These are phyloP conservation scores for Gomphus sp. DNA, from an alignment of 1,284 basidiomycete species.

Conservation along the genomic window DNA sequence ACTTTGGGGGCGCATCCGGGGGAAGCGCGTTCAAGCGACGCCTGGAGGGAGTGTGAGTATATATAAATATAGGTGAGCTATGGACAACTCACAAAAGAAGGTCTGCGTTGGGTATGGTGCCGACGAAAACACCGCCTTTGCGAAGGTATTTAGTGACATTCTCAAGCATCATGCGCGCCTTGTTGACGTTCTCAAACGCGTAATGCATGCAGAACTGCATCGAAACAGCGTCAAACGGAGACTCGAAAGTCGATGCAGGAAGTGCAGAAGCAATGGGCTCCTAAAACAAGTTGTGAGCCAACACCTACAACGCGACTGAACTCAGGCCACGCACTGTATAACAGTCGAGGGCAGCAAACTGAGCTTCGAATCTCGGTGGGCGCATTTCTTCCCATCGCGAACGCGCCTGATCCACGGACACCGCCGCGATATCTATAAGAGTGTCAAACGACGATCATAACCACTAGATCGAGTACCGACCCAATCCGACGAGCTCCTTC, in stretches of 20 bases:
- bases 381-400: slow-evolving; percentile 49
- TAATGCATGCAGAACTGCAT: slow-evolving; percentile 99
- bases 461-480: slow-evolving; percentile 37
- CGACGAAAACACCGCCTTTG: slow-evolving; percentile 83
- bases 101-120: slow-evolving; percentile 87
- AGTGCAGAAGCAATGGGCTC: slow-evolving; percentile 64
- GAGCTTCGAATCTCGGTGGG: slow-evolving; percentile 55
- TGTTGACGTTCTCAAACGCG: slow-evolving; percentile 84
- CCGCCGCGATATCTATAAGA: slow-evolving; percentile 76
- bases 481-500: slow-evolving; percentile 73
- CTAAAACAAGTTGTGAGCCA: slow-evolving; percentile 16
- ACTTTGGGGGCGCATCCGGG: slow-evolving; percentile 37
- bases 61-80: background rate
- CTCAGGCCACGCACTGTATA: slow-evolving; percentile 41
- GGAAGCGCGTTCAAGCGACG: slow-evolving; percentile 62
- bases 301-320: background rate
- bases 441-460: background rate
- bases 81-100: slow-evolving; percentile 57
- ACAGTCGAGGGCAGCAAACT: slow-evolving; percentile 86
- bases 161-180: slow-evolving; percentile 86
- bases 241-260: slow-evolving; percentile 40
- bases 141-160: slow-evolving; percentile 82
- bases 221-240: slow-evolving; percentile 86
- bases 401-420: slow-evolving; percentile 88
- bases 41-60: background rate